phyloP scores from a whole-genome alignment of 257 asterid species.

The Nicotiana otophora region DNA sequence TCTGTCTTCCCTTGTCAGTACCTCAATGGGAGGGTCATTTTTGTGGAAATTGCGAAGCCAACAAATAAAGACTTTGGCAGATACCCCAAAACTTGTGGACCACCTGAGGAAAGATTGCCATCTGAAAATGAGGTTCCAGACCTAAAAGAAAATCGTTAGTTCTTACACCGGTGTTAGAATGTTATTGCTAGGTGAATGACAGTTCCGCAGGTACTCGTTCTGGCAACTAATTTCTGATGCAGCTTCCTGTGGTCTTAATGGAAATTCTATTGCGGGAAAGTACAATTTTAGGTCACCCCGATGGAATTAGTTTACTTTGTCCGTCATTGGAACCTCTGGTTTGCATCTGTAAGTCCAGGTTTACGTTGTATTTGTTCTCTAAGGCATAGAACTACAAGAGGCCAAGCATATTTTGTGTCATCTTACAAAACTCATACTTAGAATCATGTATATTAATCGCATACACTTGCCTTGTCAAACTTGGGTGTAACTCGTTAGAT shows the following conservation, averaged over 20 bases:
- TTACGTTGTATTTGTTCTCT: not conserved
- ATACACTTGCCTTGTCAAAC: not conserved
- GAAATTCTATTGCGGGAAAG: not conserved
- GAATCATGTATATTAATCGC: not conserved
- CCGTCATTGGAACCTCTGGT: not conserved
- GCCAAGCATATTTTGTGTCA: not conserved
- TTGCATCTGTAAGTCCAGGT: not conserved
- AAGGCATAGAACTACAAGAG: not conserved
- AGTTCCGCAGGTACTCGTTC: not conserved
- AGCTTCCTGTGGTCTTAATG: not conserved
- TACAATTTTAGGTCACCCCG: not conserved
- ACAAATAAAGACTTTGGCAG: conserved; percentile 33
- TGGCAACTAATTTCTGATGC: not conserved
- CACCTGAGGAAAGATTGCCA: conserved; percentile 30
- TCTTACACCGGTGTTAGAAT: not conserved
- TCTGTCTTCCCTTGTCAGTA: conserved; percentile 23
- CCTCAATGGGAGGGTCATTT: conserved; percentile 40
- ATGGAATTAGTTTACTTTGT: not conserved
- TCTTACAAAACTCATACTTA: not conserved
- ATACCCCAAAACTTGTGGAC: conserved; percentile 44
- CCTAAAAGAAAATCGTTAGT: not conserved
- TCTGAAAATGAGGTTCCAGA: conserved; percentile 16
- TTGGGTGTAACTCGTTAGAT: not conserved
- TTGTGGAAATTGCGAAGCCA: conserved; percentile 52
- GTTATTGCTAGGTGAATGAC: not conserved